Percentiles rank a stretch among this genome's conserved stretches.
phyloP scores from a whole-genome alignment of 1,139 yeast genomes.

The Hansenula lynferdii region DNA sequence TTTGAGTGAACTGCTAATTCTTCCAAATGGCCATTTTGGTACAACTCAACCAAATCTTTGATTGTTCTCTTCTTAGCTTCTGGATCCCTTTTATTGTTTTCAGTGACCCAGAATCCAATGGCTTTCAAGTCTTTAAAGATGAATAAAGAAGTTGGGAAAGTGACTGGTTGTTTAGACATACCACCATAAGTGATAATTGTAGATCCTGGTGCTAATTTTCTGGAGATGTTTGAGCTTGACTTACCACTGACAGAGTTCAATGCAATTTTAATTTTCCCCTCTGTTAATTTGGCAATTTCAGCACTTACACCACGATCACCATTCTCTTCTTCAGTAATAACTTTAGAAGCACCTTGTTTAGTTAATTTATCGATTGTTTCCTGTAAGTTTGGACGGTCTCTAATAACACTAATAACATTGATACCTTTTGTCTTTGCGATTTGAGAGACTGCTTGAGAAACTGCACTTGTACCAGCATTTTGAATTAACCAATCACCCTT shows the following conservation, averaged over 20 bases:
- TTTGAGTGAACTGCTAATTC: constrained; percentile 57
- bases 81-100: constrained; percentile 61
- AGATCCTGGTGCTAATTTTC: constrained; percentile 71
- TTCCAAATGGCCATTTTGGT: constrained; percentile 52
- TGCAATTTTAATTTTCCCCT: constrained; percentile 63
- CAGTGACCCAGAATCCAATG: constrained; percentile 93
- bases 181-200: constrained; percentile 93
- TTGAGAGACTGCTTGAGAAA: constrained; percentile 91
- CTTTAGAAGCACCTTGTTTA: constrained; percentile 85
- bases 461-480: constrained; percentile 96
- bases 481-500: constrained; percentile 93
- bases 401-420: constrained; percentile 81
- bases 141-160: constrained; percentile 80
- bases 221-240: constrained; percentile 72
- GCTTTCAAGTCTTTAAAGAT: constrained; percentile 86
- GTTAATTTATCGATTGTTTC: constrained; percentile 38
- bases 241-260: constrained; percentile 94
- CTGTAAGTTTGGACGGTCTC: constrained; percentile 76
- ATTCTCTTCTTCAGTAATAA: constrained; percentile 84
- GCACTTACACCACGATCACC: constrained; percentile 59
- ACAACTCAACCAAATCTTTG: constrained; percentile 57
- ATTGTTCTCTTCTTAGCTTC: constrained; percentile 58
- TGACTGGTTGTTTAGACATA: constrained; percentile 94
- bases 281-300: constrained; percentile 58
- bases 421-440: constrained; percentile 73